Percentiles rank a stretch among this genome's conserved stretches.
These are phyloP conservation scores for Trichoderma asperellum DNA, from an alignment of 2,329 filamentous ascomycete genomes.

Conservation along the genomic window DNA sequence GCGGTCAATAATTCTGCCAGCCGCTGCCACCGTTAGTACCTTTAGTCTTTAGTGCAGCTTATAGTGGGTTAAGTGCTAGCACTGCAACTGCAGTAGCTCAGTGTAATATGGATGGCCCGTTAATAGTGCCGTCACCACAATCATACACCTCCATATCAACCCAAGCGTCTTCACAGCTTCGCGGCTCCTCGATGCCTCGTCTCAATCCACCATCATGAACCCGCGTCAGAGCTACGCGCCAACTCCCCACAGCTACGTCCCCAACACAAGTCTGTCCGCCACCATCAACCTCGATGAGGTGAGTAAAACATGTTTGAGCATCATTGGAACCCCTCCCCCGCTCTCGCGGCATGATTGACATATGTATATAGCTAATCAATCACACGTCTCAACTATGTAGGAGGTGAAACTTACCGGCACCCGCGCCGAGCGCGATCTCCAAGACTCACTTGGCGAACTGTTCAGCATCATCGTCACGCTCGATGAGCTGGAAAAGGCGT, in stretches of 20 bases:
- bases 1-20: conserved; percentile 46
- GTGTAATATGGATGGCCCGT: conserved; percentile 22
- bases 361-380: background rate
- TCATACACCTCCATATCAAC: background rate
- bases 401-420: conserved; percentile 92
- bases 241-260: conserved; percentile 88
- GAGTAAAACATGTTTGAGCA: conserved; percentile 33
- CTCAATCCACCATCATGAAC: conserved; percentile 50
- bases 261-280: conserved; percentile 78
- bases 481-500: conserved; percentile 94
- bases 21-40: too few relatives aligned
- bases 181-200: conserved; percentile 38
- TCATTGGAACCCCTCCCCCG: background rate
- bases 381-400: conserved; percentile 48
- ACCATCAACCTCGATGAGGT: conserved; percentile 95
- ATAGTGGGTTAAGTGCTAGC: background rate
- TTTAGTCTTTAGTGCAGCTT: background rate
- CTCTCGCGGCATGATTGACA: background rate
- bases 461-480: conserved; percentile 97
- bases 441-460: conserved; percentile 94
- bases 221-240: conserved; percentile 78
- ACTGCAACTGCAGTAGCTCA: background rate
- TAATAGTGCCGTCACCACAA: conserved; percentile 11
- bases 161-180: conserved; percentile 3
- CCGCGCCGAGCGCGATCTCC: conserved; percentile 85